These are phyloP conservation scores for Amylocarpus encephaloides DNA, from an alignment of 2,329 filamentous ascomycete species.

Conservation along the genomic window DNA sequence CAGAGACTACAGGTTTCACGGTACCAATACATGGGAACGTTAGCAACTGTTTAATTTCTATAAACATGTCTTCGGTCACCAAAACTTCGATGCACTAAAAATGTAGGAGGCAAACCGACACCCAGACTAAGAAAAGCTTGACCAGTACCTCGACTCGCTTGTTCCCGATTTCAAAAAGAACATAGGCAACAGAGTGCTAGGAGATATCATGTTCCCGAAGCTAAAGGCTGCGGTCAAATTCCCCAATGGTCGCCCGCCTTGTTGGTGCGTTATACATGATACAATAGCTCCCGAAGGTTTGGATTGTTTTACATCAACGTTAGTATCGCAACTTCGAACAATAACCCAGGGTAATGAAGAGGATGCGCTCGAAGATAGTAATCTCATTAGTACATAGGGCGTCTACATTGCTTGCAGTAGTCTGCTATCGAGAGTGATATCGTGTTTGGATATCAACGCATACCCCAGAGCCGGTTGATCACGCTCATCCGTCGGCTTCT, in stretches of 20 bases:
- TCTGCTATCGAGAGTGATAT: too few relatives aligned
- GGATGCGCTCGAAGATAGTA: not conserved
- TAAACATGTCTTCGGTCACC: conserved; percentile 6
- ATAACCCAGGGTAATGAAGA: not conserved
- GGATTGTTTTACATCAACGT: not conserved
- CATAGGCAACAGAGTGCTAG: conserved; percentile 4
- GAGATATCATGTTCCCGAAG: conserved; percentile 7
- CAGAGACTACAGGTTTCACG: conserved; percentile 4
- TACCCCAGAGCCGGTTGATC: too few relatives aligned
- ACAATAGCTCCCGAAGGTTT: conserved; percentile 4
- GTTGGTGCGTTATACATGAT: conserved; percentile 7
- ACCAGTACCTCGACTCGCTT: conserved; percentile 5
- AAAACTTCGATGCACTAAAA: conserved; percentile 3
- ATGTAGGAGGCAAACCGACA: conserved; percentile 8
- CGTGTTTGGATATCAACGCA: too few relatives aligned
- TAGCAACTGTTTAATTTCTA: conserved; percentile 10
- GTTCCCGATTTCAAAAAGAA: conserved; percentile 6
- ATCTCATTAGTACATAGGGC: too few relatives aligned
- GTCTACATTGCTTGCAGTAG: too few relatives aligned
- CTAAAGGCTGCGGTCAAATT: conserved; percentile 4
- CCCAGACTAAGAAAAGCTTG: conserved; percentile 2
- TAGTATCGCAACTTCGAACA: not conserved
- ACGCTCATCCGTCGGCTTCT: too few relatives aligned
- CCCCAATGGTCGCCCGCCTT: conserved; percentile 1
- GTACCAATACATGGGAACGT: conserved; percentile 8